phyloP scores from a whole-genome alignment of 257 asterid genomes.

The Rehmannia glutinosa region DNA sequence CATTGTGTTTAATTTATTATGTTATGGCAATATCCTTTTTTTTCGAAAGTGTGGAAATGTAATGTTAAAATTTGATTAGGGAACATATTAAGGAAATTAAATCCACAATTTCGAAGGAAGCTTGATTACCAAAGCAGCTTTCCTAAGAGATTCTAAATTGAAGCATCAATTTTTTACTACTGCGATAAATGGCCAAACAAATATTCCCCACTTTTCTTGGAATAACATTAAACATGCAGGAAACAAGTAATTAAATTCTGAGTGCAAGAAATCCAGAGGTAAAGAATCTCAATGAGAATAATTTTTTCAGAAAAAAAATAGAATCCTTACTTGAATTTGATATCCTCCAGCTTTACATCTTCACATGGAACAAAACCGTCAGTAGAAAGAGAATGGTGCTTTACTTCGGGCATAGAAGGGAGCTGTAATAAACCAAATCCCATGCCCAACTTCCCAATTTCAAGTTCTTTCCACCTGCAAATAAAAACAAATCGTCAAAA shows the following conservation, averaged over 20 bases:
- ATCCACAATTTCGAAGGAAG: neutral
- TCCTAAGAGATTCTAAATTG: neutral
- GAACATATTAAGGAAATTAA: too few relatives aligned
- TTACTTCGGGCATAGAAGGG: slow-evolving; percentile 86
- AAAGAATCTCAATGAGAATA: neutral
- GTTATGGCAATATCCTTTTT: neutral
- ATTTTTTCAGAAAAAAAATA: neutral
- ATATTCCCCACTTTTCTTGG: neutral
- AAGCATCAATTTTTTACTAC: neutral
- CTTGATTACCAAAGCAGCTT: neutral
- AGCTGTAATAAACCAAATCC: slow-evolving; percentile 91
- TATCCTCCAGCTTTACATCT: slow-evolving; percentile 64
- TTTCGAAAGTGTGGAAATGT: neutral
- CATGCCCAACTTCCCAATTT: slow-evolving; percentile 94
- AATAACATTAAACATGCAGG: neutral
- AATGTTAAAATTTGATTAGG: too few relatives aligned
- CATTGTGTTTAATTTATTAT: too few relatives aligned
- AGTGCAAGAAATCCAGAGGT: neutral
- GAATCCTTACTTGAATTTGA: slow-evolving; percentile 82
- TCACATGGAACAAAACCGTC: slow-evolving; percentile 69
- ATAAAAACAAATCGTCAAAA: neutral
- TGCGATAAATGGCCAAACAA: neutral
- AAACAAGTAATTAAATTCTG: neutral
- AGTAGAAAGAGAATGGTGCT: slow-evolving; percentile 72
- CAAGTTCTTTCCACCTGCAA: slow-evolving; percentile 92